These are phyloP conservation scores for Chaetomiaceae sp. DNA, from an alignment of 2,329 filamentous ascomycete species.

Conservation along the genomic window DNA sequence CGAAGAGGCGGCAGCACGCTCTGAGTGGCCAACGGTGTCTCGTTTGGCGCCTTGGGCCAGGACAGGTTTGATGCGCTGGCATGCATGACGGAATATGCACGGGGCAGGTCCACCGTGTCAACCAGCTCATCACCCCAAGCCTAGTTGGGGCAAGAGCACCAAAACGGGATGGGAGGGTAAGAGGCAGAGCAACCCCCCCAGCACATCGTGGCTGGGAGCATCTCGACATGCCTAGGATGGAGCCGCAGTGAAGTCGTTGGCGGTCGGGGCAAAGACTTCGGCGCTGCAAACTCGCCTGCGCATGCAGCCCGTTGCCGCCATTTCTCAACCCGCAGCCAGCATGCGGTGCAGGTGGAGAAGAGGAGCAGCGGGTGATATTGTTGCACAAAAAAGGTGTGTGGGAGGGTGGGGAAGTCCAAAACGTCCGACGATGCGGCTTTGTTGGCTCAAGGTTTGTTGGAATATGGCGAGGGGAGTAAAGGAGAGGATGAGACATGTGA, in stretches of 20 bases:
- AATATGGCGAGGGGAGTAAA: too few relatives aligned
- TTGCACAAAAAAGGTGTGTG: not conserved
- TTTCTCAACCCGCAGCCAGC: constrained; percentile 7
- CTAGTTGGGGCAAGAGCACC: constrained; percentile 23
- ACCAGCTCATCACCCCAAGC: constrained; percentile 37
- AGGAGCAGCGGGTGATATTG: not conserved
- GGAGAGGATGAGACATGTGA: too few relatives aligned
- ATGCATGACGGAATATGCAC: constrained; percentile 59
- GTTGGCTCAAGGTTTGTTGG: not conserved
- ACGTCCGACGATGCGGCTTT: constrained; percentile 3
- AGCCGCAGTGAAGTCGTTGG: constrained; percentile 12
- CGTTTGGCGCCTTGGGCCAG: constrained; percentile 38
- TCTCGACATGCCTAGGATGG: constrained; percentile 6
- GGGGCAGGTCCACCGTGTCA: constrained; percentile 42
- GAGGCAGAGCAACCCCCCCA: constrained; percentile 3
- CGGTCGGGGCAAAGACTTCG: not conserved
- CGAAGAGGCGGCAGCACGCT: constrained; percentile 14
- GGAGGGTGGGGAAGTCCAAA: constrained; percentile 9
- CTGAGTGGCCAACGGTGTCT: constrained; percentile 26
- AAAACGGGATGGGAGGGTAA: constrained; percentile 12
- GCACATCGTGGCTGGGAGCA: not conserved
- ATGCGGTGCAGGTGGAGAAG: constrained; percentile 4
- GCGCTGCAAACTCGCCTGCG: not conserved
- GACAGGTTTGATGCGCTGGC: constrained; percentile 48
- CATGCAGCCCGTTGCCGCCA: constrained; percentile 12